phyloP scores from a whole-genome alignment of 2,329 filamentous ascomycete species.

The Alternaria infectoria region DNA sequence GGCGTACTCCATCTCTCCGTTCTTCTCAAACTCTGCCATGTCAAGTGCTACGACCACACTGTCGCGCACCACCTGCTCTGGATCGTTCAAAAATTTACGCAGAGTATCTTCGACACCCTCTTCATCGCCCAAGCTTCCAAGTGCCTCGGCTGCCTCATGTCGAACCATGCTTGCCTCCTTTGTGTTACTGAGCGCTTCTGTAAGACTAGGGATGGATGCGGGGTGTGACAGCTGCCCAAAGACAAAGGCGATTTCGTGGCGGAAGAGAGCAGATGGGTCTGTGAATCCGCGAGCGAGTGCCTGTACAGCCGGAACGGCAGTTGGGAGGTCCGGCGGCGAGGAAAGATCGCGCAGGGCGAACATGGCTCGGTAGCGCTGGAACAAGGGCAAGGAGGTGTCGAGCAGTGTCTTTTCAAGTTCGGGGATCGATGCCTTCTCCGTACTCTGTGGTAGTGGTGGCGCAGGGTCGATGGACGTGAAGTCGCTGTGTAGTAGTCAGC shows the following conservation, averaged over 20 bases:
- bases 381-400: slow-evolving; percentile 79
- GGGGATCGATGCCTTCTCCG: slow-evolving; percentile 67
- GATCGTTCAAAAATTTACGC: slow-evolving; percentile 83
- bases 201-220: slow-evolving; percentile 91
- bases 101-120: slow-evolving; percentile 88
- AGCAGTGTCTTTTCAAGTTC: slow-evolving; percentile 79
- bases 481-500: slow-evolving; percentile 65
- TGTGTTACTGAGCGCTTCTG: slow-evolving; percentile 75
- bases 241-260: slow-evolving; percentile 97
- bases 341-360: slow-evolving; percentile 94
- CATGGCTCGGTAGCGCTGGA: slow-evolving; percentile 96
- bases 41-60: slow-evolving; percentile 95
- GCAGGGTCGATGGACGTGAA: slow-evolving; percentile 96
- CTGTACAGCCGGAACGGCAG: slow-evolving; percentile 83
- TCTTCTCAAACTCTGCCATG: slow-evolving; percentile 97
- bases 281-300: slow-evolving; percentile 84
- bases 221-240: slow-evolving; percentile 96
- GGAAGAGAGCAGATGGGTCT: slow-evolving; percentile 89
- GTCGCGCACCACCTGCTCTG: slow-evolving; percentile 91
- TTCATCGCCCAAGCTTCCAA: slow-evolving; percentile 92
- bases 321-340: slow-evolving; percentile 88
- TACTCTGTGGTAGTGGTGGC: slow-evolving; percentile 78
- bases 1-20: slow-evolving; percentile 87
- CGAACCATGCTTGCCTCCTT: slow-evolving; percentile 95
- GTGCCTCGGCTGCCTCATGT: slow-evolving; percentile 94